phyloP scores from a whole-genome alignment of 2,329 filamentous ascomycete species.

The Calonectria pseudoreteaudii region DNA sequence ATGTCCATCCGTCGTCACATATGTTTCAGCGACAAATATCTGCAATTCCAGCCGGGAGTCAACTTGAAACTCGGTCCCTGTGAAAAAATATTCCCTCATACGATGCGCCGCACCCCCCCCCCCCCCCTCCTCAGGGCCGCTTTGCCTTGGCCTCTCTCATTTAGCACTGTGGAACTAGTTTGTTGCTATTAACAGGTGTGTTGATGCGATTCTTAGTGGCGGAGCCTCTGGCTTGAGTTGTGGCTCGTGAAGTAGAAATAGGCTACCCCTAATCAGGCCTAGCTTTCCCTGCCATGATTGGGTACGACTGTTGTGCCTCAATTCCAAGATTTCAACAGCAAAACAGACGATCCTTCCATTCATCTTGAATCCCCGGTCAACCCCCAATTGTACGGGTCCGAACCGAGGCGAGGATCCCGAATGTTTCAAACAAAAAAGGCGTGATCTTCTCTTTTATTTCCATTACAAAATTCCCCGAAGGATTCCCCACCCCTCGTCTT shows the following conservation, averaged over 20 bases:
- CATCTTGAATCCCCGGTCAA: neutral
- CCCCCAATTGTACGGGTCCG: neutral
- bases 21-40: neutral
- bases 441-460: neutral
- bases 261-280: neutral
- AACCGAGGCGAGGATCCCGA: constrained; percentile 1
- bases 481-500: neutral
- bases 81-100: neutral
- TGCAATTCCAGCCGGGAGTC: neutral
- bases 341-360: neutral
- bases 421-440: neutral
- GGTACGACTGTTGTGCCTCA: neutral
- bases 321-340: neutral
- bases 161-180: neutral
- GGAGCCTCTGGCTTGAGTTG: neutral
- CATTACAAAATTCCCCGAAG: neutral
- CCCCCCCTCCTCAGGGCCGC: neutral
- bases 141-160: neutral
- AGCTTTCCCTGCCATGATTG: neutral
- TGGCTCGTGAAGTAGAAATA: neutral
- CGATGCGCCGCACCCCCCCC: neutral
- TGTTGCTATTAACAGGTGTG: neutral
- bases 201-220: neutral
- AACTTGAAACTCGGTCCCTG: neutral
- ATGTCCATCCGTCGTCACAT: neutral